Evolutionary conservation across 257 asterid species (phyloP), one percentile per base, ranked within the genome.

Genomic region (Nicotiana sylvestris): DNA sequence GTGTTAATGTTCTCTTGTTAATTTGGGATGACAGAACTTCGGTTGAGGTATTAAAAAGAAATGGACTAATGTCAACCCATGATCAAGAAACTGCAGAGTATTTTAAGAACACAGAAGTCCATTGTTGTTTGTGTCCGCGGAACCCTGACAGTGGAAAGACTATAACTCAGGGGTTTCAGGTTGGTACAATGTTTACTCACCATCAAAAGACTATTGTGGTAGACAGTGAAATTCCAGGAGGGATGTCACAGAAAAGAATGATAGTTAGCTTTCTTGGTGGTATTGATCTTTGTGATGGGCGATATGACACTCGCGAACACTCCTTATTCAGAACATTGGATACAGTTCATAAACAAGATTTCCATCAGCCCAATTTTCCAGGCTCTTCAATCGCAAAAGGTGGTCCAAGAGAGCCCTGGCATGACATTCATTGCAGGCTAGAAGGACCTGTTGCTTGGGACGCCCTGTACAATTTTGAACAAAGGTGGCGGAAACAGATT

Each of bases 391-490:
- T 94, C 80, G 72, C 4, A 56, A 96, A 94, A 86, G 98, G 99
- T 1, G 98, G 99, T 1, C 98, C 98, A 0, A 85, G 99, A 77
- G 98, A 96, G 90, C 98, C 99, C 4, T 96, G 99, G 98, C 99
- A 96, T 37, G 99, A 96, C 57, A 86, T 93, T 55, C 99, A 96
- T 46, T 94, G 97, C 72, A 85, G 92, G 39, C 81, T 96, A 3
- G 98, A 96, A 81, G 99, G 99, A 2, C 97, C 97, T 0, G 95
- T 87, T 3, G 97, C 97, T 3, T 96, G 99, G 99, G 99, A 96
- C 66, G 95, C 92, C n/a, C 65, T 96, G 80, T 96, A 89, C 81
- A 96, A 96, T 82, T 96, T 96, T 35, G 98, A 96, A 81, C 99
- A 96, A 76, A 89, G 99, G 76, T 96, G 99, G 98, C 86, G 56